A percentile compares a stretch with the other conserved stretches of the same genome.
These are phyloP conservation scores for Xylaria telfairii DNA, from an alignment of 495 filamentous ascomycete species.

Conservation along the genomic window DNA sequence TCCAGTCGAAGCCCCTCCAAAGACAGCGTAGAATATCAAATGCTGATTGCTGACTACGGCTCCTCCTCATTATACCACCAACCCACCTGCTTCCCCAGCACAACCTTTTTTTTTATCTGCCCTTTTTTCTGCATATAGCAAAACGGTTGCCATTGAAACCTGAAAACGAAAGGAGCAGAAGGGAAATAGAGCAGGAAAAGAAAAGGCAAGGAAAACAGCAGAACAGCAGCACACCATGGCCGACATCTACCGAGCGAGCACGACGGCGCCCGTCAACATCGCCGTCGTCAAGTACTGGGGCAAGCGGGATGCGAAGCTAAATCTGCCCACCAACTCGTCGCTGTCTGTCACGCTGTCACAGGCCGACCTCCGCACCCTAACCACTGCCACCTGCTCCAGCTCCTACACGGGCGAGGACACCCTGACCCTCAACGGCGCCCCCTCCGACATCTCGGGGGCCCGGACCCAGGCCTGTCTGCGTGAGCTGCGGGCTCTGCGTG, in stretches of 20 bases:
- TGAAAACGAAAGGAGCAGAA: not conserved
- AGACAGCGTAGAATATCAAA: conserved; percentile 17
- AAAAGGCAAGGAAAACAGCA: not conserved
- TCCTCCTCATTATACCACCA: conserved; percentile 11
- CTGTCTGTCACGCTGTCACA: conserved; percentile 96
- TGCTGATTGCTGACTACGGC: conserved; percentile 22
- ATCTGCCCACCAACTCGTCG: conserved; percentile 97
- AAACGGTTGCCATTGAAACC: not conserved
- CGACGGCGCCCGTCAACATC: conserved; percentile 97
- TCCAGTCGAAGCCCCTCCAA: not conserved
- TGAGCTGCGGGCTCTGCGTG: conserved; percentile 78
- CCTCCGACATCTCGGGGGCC: conserved; percentile 83
- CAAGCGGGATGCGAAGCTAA: conserved; percentile 89
- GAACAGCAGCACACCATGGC: conserved; percentile 46
- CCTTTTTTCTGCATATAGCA: not conserved
- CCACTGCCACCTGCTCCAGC: conserved; percentile 89
- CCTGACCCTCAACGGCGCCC: conserved; percentile 81
- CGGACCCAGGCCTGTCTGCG: conserved; percentile 91
- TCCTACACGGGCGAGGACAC: conserved; percentile 72
- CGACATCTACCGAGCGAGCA: conserved; percentile 84
- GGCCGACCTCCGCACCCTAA: conserved; percentile 90
- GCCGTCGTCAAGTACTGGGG: conserved; percentile 99
- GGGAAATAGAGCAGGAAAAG: not conserved
- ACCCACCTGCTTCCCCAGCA: not conserved
- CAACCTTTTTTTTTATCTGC: not conserved